Base-by-base conservation (phyloP, 164 flowering plant species). In the Liquidambar formosana region DNA sequence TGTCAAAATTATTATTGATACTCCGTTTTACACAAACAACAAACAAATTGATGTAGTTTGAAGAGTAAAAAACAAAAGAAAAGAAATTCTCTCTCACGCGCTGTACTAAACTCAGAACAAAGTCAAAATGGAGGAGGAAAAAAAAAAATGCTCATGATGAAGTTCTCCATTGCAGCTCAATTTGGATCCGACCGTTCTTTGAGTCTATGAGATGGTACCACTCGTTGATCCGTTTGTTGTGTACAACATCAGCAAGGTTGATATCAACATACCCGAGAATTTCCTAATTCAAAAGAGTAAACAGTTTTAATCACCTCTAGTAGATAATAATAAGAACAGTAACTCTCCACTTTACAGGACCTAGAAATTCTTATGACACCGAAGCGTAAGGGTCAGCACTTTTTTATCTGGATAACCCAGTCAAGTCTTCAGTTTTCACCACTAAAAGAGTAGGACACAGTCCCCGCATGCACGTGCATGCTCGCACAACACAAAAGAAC, bases 171-270 rank as follows among this genome's bases (percentile, higher is more conserved):
- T 83, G 88, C 33, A 87, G 72, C 79, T 89, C 91, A 2, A 86
- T 73, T 59, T 85, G 93, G 49, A 89, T 73, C 57, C 71, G 68
- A 0, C 89, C 93, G 58, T 85, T 85, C 84, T 84, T 89, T 0
- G 91, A 87, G 74, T 87, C 88, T 33, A 89, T 89, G 14, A 89
- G 89, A 71, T 89, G 81, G 71, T 78, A 82, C 78, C 72, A 85
- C 84, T 89, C 86, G 43, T 89, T 89, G 73, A 82, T 85, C 59
- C 91, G 63, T 64, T 78, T 85, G 82, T 86, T 88, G 78, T 33
- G 43, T 13, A 86, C 85, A 22, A 86, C 88, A 73, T 86, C 90
- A 12, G 79, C 58, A 11, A 88, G 86, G 64, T 58, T 76, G 68
- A 86, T 83, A 60, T 81, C 83, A 8, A 83, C 69, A 52, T 85